These are phyloP conservation scores for Nicotiana tabacum DNA, from an alignment of 257 asterid genomes.

Conservation along the genomic window DNA sequence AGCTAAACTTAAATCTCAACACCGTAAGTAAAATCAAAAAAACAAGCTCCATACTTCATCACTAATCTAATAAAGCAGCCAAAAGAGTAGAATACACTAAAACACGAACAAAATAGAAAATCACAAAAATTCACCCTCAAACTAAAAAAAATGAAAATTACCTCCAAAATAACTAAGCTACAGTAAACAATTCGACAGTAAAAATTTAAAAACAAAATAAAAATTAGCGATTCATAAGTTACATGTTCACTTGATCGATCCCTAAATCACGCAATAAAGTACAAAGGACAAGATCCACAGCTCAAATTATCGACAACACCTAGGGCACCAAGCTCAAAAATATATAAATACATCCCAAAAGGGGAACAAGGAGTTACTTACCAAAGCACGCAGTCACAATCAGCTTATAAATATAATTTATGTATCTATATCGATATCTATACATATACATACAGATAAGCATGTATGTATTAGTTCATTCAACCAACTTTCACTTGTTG, in stretches of 20 bases:
- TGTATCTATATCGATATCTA: not conserved
- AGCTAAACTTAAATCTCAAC: not conserved
- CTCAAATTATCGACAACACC: not conserved
- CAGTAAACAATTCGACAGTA: not conserved
- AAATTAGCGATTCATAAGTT: not conserved
- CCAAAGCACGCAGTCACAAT: not conserved
- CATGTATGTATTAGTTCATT: not conserved
- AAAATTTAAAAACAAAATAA: not conserved
- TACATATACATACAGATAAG: not conserved
- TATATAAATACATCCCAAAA: not conserved
- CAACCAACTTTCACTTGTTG: not conserved
- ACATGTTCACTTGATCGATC: slow-evolving; percentile 22
- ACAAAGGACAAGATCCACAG: slow-evolving; percentile 17
- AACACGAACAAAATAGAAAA: not conserved
- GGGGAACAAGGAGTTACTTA: not conserved
- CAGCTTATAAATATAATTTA: not conserved
- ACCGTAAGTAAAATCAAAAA: not conserved
- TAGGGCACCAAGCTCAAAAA: slow-evolving; percentile 1
- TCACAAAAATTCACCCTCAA: not conserved
- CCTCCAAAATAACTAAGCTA: not conserved
- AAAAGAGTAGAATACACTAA: not conserved
- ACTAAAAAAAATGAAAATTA: not conserved
- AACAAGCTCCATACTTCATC: not conserved
- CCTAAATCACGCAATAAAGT: slow-evolving; percentile 9
- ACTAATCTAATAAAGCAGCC: not conserved